These are phyloP conservation scores for Gloeopeniophorella convolvens DNA, from an alignment of 768 basidiomycete genomes.

Conservation along the genomic window DNA sequence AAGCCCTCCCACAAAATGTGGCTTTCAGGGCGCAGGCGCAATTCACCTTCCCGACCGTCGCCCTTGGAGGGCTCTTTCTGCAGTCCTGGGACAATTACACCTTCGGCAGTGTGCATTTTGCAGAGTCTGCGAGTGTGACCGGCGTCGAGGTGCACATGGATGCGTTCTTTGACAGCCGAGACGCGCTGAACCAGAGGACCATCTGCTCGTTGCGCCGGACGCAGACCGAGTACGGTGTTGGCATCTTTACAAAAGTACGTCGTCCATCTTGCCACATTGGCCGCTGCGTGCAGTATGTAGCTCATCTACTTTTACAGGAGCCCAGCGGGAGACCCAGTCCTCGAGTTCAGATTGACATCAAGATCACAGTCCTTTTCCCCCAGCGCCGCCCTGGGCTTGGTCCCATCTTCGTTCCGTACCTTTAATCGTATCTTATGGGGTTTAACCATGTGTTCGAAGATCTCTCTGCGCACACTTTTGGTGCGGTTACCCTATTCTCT, in stretches of 20 bases:
- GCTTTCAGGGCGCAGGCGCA: neutral
- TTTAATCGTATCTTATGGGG: neutral
- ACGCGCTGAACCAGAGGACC: neutral
- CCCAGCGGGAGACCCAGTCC: neutral
- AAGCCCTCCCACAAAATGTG: neutral
- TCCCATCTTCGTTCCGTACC: neutral
- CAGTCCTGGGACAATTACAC: neutral
- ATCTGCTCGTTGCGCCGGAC: constrained; percentile 1
- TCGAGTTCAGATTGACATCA: neutral
- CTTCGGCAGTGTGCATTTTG: neutral
- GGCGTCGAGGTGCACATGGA: neutral
- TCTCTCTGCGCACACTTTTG: neutral
- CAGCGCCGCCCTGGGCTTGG: neutral
- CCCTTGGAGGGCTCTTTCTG: neutral
- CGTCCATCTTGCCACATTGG: neutral
- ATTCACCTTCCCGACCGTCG: neutral
- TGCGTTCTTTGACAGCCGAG: neutral
- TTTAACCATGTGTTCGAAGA: constrained; percentile 1
- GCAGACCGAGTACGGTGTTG: neutral
- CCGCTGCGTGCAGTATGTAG: neutral
- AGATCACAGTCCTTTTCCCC: constrained; percentile 1
- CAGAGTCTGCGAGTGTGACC: neutral
- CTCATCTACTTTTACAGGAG: neutral
- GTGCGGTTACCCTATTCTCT: neutral
- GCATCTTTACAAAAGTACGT: neutral